Conservation (phyloP, 2,329 filamentous ascomycete genomes). For the Fusarium lyarnte region DNA sequence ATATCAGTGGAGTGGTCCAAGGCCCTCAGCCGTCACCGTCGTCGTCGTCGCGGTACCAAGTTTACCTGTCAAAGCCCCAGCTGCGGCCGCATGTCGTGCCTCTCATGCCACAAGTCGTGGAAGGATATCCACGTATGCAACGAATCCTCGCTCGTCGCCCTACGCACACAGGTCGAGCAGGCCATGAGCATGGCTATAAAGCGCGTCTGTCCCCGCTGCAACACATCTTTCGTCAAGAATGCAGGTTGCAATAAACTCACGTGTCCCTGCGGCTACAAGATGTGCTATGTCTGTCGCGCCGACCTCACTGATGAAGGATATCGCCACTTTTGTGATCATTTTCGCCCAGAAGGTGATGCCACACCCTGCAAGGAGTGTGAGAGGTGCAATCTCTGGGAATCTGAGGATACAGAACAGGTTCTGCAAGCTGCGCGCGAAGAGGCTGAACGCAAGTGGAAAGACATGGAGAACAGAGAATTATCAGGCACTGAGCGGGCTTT, state of each 20-base stretch:
- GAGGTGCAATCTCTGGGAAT: constrained; percentile 81
- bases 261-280: constrained; percentile 94
- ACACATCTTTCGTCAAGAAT: constrained; percentile 91
- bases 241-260: constrained; percentile 97
- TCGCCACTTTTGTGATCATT: constrained; percentile 95
- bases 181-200: constrained; percentile 95
- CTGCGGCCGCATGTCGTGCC: constrained; percentile 79
- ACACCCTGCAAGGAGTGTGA: constrained; percentile 81
- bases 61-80: constrained; percentile 78
- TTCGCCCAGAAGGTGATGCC: constrained; percentile 80
- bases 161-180: constrained; percentile 90
- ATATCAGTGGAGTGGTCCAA: constrained; percentile 60
- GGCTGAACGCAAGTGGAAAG: constrained; percentile 77
- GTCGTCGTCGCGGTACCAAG: constrained; percentile 75
- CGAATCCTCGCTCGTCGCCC: constrained; percentile 80
- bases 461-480: constrained; percentile 68
- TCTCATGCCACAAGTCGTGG: constrained; percentile 85
- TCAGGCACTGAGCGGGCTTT: constrained; percentile 65
- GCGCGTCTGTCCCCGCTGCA: constrained; percentile 91
- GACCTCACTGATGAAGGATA: constrained; percentile 82
- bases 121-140: constrained; percentile 89
- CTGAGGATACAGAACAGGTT: constrained; percentile 76
- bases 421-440: constrained; percentile 74
- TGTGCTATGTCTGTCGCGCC: constrained; percentile 96
- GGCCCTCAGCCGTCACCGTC: constrained; percentile 73